phyloP scores from a whole-genome alignment of 106 monocot species.

The Acanthochlamys bracteata region DNA sequence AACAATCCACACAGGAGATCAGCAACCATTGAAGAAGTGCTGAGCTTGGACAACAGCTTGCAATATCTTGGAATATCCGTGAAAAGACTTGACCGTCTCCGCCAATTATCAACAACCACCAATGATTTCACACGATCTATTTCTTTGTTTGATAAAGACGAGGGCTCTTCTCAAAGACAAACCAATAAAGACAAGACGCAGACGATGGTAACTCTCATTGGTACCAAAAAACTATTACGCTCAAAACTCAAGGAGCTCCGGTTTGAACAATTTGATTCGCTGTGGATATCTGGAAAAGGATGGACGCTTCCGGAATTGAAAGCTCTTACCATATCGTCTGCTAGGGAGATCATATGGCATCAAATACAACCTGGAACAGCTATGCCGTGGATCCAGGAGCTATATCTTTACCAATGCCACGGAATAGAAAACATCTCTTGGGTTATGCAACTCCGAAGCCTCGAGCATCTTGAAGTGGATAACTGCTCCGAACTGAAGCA shows the following conservation, averaged over 20 bases:
- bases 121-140: background rate
- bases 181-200: background rate
- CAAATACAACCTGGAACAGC: background rate
- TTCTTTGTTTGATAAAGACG: background rate
- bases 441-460: background rate
- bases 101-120: background rate
- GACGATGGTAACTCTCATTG: background rate
- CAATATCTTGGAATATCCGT: background rate
- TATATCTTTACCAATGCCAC: background rate
- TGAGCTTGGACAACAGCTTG: background rate
- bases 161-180: no score
- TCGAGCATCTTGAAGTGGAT: background rate
- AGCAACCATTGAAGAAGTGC: background rate
- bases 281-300: background rate
- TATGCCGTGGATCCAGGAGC: background rate
- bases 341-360: background rate
- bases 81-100: background rate
- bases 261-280: background rate
- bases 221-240: background rate
- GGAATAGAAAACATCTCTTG: background rate
- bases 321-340: background rate
- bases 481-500: background rate
- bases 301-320: background rate
- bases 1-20: background rate
- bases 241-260: background rate